phyloP scores from a whole-genome alignment of 2,329 filamentous ascomycete genomes.

The Alternaria conjuncta region DNA sequence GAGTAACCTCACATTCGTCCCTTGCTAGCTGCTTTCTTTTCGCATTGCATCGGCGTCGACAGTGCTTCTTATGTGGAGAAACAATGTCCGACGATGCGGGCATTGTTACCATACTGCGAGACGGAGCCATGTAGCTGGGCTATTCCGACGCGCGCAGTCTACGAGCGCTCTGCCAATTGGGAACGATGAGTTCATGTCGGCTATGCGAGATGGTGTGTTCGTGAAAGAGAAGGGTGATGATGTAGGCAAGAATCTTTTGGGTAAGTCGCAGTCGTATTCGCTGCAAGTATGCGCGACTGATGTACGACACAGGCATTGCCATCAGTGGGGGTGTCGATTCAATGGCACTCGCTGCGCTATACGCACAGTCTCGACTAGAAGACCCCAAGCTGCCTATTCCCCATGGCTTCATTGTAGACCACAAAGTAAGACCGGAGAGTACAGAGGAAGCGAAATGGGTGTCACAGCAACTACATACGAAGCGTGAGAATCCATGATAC shows the following conservation, averaged over 20 bases:
- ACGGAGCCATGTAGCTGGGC: conserved; percentile 15
- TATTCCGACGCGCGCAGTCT: conserved; percentile 30
- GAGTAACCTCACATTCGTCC: not conserved
- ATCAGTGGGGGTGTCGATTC: conserved; percentile 95
- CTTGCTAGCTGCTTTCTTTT: not conserved
- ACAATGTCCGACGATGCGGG: conserved; percentile 42
- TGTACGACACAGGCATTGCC: conserved; percentile 63
- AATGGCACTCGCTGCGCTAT: conserved; percentile 89
- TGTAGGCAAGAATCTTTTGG: conserved; percentile 11
- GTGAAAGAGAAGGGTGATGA: not conserved
- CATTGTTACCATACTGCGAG: conserved; percentile 31
- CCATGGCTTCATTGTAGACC: conserved; percentile 67
- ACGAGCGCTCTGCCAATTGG: conserved; percentile 28
- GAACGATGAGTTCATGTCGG: conserved; percentile 34
- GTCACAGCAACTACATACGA: conserved; percentile 50
- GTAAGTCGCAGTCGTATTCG: conserved; percentile 9
- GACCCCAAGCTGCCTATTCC: conserved; percentile 38
- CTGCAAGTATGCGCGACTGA: conserved; percentile 6
- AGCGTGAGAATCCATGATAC: conserved; percentile 47
- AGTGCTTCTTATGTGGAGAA: conserved; percentile 40
- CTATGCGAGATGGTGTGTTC: conserved; percentile 15
- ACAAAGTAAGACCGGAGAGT: conserved; percentile 63
- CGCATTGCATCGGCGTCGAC: not conserved
- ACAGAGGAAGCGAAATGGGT: conserved; percentile 62
- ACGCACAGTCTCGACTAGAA: conserved; percentile 47